Evolutionary conservation across 2,329 filamentous ascomycete genomes (phyloP).

Genomic region (Nemania diffusa): DNA sequence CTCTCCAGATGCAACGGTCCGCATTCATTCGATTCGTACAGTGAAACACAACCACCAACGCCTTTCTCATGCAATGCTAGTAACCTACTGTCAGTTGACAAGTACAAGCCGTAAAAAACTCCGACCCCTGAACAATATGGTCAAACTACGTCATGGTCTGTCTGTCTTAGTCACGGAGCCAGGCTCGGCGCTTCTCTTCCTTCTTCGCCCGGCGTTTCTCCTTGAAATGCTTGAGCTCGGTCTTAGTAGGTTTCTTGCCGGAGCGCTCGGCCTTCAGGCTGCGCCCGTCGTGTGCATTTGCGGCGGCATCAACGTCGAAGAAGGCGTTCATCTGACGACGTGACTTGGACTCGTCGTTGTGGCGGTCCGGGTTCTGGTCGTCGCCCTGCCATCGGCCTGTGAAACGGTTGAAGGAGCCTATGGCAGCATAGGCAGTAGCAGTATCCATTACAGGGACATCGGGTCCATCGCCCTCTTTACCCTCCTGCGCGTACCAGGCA

Average conservation of each 20-base stretch:
- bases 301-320: conserved; percentile 95
- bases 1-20: conserved; percentile 21
- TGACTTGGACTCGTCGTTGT: conserved; percentile 89
- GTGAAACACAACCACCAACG: conserved; percentile 31
- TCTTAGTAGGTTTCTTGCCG: conserved; percentile 83
- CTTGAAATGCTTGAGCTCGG: conserved; percentile 90
- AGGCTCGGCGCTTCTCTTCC: conserved; percentile 92
- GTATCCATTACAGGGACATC: conserved; percentile 49
- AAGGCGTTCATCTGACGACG: conserved; percentile 90
- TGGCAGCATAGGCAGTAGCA: conserved; percentile 68
- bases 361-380: conserved; percentile 75
- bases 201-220: conserved; percentile 90
- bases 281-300: conserved; percentile 87
- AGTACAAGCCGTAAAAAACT: conserved; percentile 29
- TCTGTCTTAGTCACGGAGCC: conserved; percentile 84
- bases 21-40: conserved; percentile 18
- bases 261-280: conserved; percentile 92
- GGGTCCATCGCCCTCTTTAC: conserved; percentile 51
- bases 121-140: conserved; percentile 21
- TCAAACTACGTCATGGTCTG: conserved; percentile 43
- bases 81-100: conserved; percentile 28
- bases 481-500: conserved; percentile 85
- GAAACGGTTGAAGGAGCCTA: conserved; percentile 88
- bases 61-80: conserved; percentile 32
- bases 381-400: conserved; percentile 83